Base-by-base conservation (phyloP, 176 grass and related monocot species). In the Hsuehochloa calcarea region DNA sequence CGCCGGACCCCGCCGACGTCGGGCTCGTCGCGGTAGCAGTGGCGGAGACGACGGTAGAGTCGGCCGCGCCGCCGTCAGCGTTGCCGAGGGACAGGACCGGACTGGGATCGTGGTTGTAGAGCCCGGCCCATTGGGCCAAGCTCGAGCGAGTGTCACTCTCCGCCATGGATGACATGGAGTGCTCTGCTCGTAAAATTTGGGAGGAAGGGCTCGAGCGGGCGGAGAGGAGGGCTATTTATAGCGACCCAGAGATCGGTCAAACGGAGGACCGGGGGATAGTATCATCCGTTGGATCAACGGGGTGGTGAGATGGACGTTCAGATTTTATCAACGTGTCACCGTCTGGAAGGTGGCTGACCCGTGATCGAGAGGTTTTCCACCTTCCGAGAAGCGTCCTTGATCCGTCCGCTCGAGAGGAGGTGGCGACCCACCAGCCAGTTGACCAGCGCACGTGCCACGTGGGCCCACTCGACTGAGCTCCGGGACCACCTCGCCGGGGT, bases 141-240 rank as follows among this genome's bases (percentile, higher is more conserved):
- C 74, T 75, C 7, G 93, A 91, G 72, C 78, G 84, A 26, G 88
- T 79, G 79, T 88, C 91, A 10, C 91, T 97, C 70, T 77, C 92
- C 40, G 91, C 89, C 91, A 86, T 93, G 27, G 73, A 34, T 34
- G 31, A 17, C n/a, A 61, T 56, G 52, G 65, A 44, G 23, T 20
- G 10, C 35, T 26, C 44, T 65, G 26, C 37, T 27, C 14, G 34
- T 6, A 8, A n/a, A 49, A 22, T 12, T 22, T 50, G 65, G 65
- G 79, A 50, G 75, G 79, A 23, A 68, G 64, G 52, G 39, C 17
- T 83, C 10, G 74, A 50, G 12, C 17, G 27, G 39, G 26, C 52
- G 40, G 44, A 3, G 25, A 19, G 46, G 4, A 1, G 35, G 20
- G 15, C 39, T 4, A 87, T 87, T 79, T 90, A 84, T 90, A 87